A percentile compares a stretch with the other conserved stretches of the same genome.
Evolutionary conservation across 805 yeast genomes (phyloP).

Genomic region (Candida chilensis): DNA sequence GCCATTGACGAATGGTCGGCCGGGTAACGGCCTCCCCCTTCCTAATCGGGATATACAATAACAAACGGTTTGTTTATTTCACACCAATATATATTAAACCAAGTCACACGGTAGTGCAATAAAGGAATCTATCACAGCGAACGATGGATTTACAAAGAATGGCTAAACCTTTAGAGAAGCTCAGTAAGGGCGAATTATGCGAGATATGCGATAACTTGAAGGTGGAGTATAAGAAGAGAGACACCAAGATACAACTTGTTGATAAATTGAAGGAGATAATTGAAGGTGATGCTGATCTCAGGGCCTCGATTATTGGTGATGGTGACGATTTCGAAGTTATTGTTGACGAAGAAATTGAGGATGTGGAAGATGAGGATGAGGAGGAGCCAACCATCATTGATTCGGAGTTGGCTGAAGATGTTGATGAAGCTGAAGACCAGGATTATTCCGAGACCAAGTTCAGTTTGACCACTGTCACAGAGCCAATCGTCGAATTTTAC

Average conservation of each 20-base stretch:
- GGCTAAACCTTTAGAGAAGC: too few species aligned
- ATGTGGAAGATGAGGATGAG: constrained; percentile 12
- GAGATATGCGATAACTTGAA: too few species aligned
- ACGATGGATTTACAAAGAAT: too few species aligned
- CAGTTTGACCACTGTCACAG: constrained; percentile 25
- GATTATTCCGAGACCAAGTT: constrained; percentile 31
- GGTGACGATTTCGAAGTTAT: constrained; percentile 3
- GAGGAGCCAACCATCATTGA: constrained; percentile 12
- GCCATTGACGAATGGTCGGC: too few species aligned
- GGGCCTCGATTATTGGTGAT: background rate
- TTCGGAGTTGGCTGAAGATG: constrained; percentile 13
- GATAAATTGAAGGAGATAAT: background rate
- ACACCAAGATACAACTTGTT: background rate
- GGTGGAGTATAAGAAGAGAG: too few species aligned
- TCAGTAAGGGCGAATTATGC: too few species aligned
- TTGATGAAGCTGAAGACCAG: constrained; percentile 21
- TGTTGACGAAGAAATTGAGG: constrained; percentile 9
- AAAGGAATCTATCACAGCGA: too few species aligned
- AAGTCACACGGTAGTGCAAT: too few species aligned
- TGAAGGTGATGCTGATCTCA: background rate
- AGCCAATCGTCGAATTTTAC: constrained; percentile 21
- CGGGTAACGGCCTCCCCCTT: too few species aligned
- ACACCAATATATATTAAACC: too few species aligned
- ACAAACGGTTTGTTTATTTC: too few species aligned
- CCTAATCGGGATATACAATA: too few species aligned